These are phyloP conservation scores for Rhexocercosporidium sp. DNA, from an alignment of 2,329 filamentous ascomycete species.

Conservation along the genomic window DNA sequence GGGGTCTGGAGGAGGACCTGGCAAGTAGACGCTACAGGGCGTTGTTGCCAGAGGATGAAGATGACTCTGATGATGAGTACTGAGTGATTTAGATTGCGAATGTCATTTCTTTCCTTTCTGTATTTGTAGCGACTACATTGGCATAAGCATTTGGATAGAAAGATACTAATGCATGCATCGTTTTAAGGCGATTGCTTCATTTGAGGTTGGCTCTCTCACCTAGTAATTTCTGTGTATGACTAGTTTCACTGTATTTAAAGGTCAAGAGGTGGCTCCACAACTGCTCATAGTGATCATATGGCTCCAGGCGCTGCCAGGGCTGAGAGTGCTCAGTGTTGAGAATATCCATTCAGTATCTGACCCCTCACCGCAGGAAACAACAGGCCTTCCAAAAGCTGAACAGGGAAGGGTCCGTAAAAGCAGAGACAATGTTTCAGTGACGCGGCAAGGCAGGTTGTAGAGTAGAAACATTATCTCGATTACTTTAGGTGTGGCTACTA, in stretches of 20 bases:
- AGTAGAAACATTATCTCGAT: neutral
- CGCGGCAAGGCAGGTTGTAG: no score
- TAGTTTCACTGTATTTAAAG: no score
- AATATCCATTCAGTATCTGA: no score
- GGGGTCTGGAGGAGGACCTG: slow-evolving; percentile 88
- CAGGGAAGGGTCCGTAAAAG: no score
- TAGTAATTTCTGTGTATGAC: neutral
- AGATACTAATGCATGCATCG: neutral
- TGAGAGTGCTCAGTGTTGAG: neutral
- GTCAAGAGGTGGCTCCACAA: no score
- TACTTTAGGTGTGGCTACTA: neutral
- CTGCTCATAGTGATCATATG: no score
- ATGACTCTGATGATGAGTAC: slow-evolving; percentile 46
- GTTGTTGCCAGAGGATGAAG: slow-evolving; percentile 79
- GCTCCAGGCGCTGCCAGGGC: neutral
- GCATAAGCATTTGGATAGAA: neutral
- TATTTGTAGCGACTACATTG: slow-evolving; percentile 6
- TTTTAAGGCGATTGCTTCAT: neutral
- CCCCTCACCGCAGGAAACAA: no score
- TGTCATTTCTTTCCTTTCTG: neutral
- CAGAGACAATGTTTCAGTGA: no score
- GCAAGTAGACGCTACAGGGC: slow-evolving; percentile 79
- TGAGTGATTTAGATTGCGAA: neutral
- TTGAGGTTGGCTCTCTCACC: neutral
- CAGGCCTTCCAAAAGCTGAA: no score